Base-by-base conservation (phyloP, 1,284 basidiomycete species). In the Somion occarium region DNA sequence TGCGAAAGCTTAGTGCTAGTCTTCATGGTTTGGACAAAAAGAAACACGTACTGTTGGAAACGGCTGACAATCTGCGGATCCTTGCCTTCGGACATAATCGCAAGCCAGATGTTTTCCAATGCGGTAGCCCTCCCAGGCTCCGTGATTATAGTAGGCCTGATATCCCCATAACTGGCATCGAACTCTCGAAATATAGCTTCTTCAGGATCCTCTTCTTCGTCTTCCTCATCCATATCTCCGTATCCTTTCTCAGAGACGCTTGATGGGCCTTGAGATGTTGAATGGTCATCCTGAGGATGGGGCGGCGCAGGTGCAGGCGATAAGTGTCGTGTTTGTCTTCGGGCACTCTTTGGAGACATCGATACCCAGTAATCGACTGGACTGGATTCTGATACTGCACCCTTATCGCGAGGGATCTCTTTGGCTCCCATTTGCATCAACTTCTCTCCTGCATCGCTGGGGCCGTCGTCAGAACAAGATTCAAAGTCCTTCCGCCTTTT, bases 101-200 rank as follows among this genome's bases (percentile, higher is more conserved):
- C 75, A 45, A 95, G 72, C 91, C 92, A 95, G 51, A 77, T 75
- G 46, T 85, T 77, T 65, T 95, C 86, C 50, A 84, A 63, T 5
- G 83, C 75, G 12, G 83, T 91, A 22, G 92, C 91, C 30, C 85
- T 76, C 1, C 83, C 84, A n/a, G 92, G 93, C 67, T 93, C 88
- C 49, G 75, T 73, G 47, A 95, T 91, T 64, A 94, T 81, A 1
- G 80, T 78, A 5, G 87, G 73, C 48, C 67, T 68, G n/a, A 75
- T 62, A 45, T 77, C 76, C 37, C 74, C 75, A 22, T 55, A 56
- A 24, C 60, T 59, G 37, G 59, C 59, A 26, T 42, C 48, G 9
- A 22, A 23, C 18, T 43, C 19, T 22, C 15, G 47, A 15, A 34
- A 34, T 15, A 34, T 7, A 34, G 15, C 30, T 34, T 7, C 15